These are phyloP conservation scores for Hordeum pubiflorum DNA, from an alignment of 202 grass and related monocot genomes.

Conservation along the genomic window DNA sequence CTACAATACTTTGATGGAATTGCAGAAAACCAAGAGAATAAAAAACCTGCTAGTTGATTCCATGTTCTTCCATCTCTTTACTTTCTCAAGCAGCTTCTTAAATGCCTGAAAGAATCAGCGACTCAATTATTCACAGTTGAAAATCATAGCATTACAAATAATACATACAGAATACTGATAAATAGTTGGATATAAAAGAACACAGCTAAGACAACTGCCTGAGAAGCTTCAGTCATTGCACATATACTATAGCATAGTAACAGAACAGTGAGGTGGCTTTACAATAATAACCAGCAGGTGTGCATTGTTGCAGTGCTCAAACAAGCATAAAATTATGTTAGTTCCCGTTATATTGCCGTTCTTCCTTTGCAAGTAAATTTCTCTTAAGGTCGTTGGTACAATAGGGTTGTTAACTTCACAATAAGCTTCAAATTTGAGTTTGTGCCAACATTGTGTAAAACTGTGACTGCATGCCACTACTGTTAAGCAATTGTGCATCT, in stretches of 20 bases:
- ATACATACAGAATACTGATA: background rate
- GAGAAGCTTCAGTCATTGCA: background rate
- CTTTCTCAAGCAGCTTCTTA: conserved; percentile 25
- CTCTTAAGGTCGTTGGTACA: background rate
- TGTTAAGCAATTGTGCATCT: conserved; percentile 17
- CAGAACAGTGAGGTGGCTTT: background rate
- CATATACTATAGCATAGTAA: background rate
- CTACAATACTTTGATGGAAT: background rate
- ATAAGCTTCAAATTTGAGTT: conserved; percentile 1
- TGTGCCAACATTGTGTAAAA: background rate
- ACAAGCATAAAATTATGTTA: background rate
- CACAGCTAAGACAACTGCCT: background rate
- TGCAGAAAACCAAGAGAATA: conserved; percentile 6
- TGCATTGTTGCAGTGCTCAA: background rate
- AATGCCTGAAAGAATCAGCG: conserved; percentile 36
- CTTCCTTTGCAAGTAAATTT: conserved; percentile 6
- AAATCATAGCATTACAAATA: background rate
- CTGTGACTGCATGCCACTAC: background rate
- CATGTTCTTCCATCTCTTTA: conserved; percentile 28
- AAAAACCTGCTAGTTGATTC: conserved; percentile 11
- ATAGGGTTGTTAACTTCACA: background rate
- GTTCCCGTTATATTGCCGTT: background rate
- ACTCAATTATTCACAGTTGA: background rate
- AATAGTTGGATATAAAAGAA: conserved; percentile 1
- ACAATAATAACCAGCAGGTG: background rate